Evolutionary conservation across 1,284 basidiomycete genomes (phyloP).

Genomic region (Heterobasidion annosum): DNA sequence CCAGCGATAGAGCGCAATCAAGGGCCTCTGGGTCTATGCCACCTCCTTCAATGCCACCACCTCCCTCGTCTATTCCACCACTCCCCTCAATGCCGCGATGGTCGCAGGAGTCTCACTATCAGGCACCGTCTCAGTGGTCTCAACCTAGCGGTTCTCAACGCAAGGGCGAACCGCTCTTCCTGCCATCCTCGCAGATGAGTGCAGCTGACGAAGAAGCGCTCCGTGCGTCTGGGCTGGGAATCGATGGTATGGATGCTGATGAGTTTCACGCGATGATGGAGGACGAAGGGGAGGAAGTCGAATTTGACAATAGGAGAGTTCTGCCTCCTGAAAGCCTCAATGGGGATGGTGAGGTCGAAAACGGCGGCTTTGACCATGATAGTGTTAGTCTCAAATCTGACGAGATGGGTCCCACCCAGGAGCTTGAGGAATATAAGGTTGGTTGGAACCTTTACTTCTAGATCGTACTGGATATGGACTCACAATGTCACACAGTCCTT

Average conservation of each 20-base stretch:
- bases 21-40: constrained; percentile 3
- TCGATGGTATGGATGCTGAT: constrained; percentile 54
- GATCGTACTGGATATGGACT: not conserved
- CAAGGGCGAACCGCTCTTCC: constrained; percentile 47
- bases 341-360: constrained; percentile 12
- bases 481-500: constrained; percentile 31
- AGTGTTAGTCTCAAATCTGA: constrained; percentile 21
- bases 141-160: not conserved
- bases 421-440: constrained; percentile 24
- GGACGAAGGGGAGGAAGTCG: constrained; percentile 57
- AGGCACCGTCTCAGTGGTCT: not conserved
- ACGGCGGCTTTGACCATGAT: constrained; percentile 15
- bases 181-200: constrained; percentile 54
- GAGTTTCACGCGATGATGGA: constrained; percentile 58
- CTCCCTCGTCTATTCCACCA: constrained; percentile 19
- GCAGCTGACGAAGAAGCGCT: constrained; percentile 39
- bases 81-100: constrained; percentile 17
- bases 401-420: constrained; percentile 47
- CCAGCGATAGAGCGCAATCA: not conserved
- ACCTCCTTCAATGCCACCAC: constrained; percentile 4
- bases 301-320: constrained; percentile 20
- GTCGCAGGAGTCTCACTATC: constrained; percentile 1
- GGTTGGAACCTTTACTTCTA: constrained; percentile 6
- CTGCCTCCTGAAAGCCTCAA: constrained; percentile 5
- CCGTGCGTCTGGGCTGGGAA: constrained; percentile 47